Base-by-base conservation (phyloP, 176 grass and related monocot species). In the Carex littledalei region DNA sequence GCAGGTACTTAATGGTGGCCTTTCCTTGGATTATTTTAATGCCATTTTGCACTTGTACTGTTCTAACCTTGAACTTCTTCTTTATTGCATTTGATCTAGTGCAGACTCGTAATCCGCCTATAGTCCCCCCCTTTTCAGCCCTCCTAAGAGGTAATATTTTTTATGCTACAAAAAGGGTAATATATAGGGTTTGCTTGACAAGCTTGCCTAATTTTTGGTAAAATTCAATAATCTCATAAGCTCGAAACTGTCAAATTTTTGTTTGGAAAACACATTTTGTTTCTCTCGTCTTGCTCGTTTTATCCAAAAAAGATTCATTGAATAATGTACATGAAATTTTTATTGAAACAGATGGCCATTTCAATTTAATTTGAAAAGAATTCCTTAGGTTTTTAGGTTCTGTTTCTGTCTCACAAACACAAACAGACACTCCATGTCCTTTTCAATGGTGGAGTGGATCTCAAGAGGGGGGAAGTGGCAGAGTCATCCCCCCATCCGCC, bases 21-120 rank as follows among this genome's bases (percentile, higher is more conserved):
- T 85, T 21, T 10, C 86, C 53, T 84, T 83, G 18, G 18, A 3
- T 63, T 73, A 81, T 84, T 39, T 17, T 57, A 78, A 32, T 54
- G 49, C 11, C 39, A 55, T 87, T 53, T 76, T 79, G 70, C 73
- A 55, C 52, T 15, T 57, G n/a, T 77, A 54, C 72, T 77, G 20
- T 41, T 85, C 14, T 85, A 17, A 59, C 39, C 53, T 2, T 15
- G 13, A 68, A 58, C 12, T 39, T 88, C 64, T 79, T 12, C 79
- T 81, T 70, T 24, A 49, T 49, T 53, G 10, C 9, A 84, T 85
- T 92, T 88, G 76, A 11, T 89, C 85, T 87, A 88, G 84, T 65
- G 49, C 93, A 95, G 93, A 95, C 95, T 65, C 89, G 89, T 15
- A 37, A 75, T 81, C 93, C 93, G 88, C 93, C 95, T 55, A 92